A percentile compares a stretch with the other conserved stretches of the same genome.
Conservation (phyloP, 208 protist genomes). For the Wallacemonas sp. region DNA sequence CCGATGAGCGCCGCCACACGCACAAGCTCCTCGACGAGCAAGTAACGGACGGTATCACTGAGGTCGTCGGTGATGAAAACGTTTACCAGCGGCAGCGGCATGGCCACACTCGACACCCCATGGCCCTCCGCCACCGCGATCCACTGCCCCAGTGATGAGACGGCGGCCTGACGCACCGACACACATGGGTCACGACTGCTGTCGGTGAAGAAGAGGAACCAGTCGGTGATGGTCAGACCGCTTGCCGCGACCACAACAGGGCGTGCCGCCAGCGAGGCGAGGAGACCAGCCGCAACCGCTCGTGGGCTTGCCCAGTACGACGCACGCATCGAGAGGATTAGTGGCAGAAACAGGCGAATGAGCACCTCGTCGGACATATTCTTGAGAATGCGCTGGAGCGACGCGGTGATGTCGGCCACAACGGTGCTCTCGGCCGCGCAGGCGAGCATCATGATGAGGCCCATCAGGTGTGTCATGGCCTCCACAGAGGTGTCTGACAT, state of each 20-base stretch:
- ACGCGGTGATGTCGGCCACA: slow-evolving; percentile 28
- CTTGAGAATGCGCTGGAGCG: slow-evolving; percentile 36
- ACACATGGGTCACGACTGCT: slow-evolving; percentile 46
- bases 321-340: slow-evolving; percentile 57
- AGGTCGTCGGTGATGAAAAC: slow-evolving; percentile 57
- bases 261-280: slow-evolving; percentile 46
- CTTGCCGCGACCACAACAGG: slow-evolving; percentile 41
- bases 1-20: slow-evolving; percentile 51
- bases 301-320: slow-evolving; percentile 71
- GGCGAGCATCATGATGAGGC: slow-evolving; percentile 73
- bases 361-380: slow-evolving; percentile 42
- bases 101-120: slow-evolving; percentile 42
- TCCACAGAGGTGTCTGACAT: slow-evolving; percentile 26
- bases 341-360: slow-evolving; percentile 45
- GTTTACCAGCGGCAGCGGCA: slow-evolving; percentile 63
- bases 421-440: slow-evolving; percentile 52
- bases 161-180: slow-evolving; percentile 56
- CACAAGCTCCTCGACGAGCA: slow-evolving; percentile 48
- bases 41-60: slow-evolving; percentile 70
- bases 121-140: slow-evolving; percentile 50
- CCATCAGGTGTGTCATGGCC: slow-evolving; percentile 60
- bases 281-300: slow-evolving; percentile 57
- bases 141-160: slow-evolving; percentile 57
- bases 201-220: slow-evolving; percentile 67
- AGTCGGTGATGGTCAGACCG: slow-evolving; percentile 43